Evolutionary conservation across 371 early-diverging fungal species (phyloP).

Genomic region (Mucor piriformis): DNA sequence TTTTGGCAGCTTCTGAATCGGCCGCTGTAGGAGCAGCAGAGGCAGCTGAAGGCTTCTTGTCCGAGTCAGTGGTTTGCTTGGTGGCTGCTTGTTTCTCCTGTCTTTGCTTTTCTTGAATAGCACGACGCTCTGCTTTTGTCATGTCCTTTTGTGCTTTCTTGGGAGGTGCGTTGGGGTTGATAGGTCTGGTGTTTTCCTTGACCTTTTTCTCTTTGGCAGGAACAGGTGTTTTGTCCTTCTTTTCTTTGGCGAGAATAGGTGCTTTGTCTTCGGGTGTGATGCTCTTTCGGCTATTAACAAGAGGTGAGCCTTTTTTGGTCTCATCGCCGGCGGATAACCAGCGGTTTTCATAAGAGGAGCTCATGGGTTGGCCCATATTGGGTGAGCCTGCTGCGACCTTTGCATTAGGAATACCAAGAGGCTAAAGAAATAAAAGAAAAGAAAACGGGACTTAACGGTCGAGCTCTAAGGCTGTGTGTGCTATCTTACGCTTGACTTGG

Average conservation of each 20-base stretch:
- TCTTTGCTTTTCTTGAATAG: constrained; percentile 76
- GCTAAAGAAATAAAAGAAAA: not conserved
- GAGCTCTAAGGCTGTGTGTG: no score
- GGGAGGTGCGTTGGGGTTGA: constrained; percentile 16
- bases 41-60: constrained; percentile 15
- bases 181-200: constrained; percentile 17
- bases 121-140: constrained; percentile 92
- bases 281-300: constrained; percentile 20
- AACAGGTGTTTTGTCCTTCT: no score
- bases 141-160: constrained; percentile 70
- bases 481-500: constrained; percentile 26
- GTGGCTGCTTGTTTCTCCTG: constrained; percentile 61
- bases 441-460: no score
- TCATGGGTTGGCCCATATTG: constrained; percentile 32
- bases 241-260: no score
- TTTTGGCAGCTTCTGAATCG: constrained; percentile 17
- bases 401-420: constrained; percentile 21
- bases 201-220: constrained; percentile 2
- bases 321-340: constrained; percentile 28
- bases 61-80: constrained; percentile 19
- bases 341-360: constrained; percentile 33
- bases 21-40: constrained; percentile 20
- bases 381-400: constrained; percentile 16
- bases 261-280: constrained; percentile 15
- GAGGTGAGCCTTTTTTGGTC: constrained; percentile 16